phyloP scores from a whole-genome alignment of 2,329 filamentous ascomycete species.

The Colletotrichum sp. region DNA sequence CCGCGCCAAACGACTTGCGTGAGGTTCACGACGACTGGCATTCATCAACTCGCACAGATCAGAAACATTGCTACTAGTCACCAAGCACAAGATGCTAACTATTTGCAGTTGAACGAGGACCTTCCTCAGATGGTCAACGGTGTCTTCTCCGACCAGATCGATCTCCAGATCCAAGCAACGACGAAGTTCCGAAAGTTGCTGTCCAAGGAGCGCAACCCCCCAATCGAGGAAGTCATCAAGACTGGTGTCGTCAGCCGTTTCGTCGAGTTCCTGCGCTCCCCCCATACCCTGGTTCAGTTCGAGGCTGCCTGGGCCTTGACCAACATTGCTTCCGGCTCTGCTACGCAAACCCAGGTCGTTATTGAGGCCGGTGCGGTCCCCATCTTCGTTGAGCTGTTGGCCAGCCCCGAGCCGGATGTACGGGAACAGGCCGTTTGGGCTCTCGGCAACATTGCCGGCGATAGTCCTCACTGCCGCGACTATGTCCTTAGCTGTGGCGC shows the following conservation, averaged over 20 bases:
- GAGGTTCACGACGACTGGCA: background rate
- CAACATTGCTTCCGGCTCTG: slow-evolving; percentile 98
- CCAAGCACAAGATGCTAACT: slow-evolving; percentile 29
- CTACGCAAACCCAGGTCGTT: slow-evolving; percentile 96
- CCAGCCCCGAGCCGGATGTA: slow-evolving; percentile 95
- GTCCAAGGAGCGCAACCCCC: slow-evolving; percentile 98
- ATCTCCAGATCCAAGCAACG: slow-evolving; percentile 94
- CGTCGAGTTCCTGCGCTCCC: slow-evolving; percentile 96
- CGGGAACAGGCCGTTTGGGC: slow-evolving; percentile 99
- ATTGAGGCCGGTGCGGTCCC: slow-evolving; percentile 98
- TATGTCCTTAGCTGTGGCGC: slow-evolving; percentile 93
- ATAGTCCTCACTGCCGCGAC: slow-evolving; percentile 96
- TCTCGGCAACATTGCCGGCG: slow-evolving; percentile 96
- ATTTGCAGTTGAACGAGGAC: slow-evolving; percentile 86
- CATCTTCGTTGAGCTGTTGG: slow-evolving; percentile 96
- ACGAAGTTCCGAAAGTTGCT: slow-evolving; percentile 98
- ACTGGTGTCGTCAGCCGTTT: slow-evolving; percentile 97
- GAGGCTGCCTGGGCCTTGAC: slow-evolving; percentile 99
- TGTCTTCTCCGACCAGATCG: slow-evolving; percentile 98
- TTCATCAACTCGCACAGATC: background rate
- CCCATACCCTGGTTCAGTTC: slow-evolving; percentile 97
- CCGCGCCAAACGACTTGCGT: background rate
- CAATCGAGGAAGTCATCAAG: slow-evolving; percentile 99
- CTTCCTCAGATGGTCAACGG: slow-evolving; percentile 97
- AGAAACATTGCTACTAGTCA: background rate